Evolutionary conservation across 768 basidiomycete genomes (phyloP), one percentile per base, ranked within the genome.

Genomic region (Mycena rebaudengoi): DNA sequence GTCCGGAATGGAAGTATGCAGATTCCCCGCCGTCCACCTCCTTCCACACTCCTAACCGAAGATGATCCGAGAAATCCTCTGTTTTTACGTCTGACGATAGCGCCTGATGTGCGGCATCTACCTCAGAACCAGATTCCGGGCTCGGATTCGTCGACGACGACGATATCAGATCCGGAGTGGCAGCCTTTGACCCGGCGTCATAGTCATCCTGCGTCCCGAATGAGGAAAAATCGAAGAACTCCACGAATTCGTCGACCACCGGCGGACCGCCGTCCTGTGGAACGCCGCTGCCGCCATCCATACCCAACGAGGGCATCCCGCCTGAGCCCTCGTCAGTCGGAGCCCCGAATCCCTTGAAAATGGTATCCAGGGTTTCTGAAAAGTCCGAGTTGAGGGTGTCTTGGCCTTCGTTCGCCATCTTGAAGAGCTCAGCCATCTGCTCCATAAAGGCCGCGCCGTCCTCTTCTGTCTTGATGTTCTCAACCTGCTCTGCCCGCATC

Each of bases 1-100:
- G 83, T 54, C 76, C 76, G 26, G 81, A 66, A 66, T 85, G 82
- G 77, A 86, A 92, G 73, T 89, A 92, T 46, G 88, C 82, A 18
- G 86, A 85, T 78, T 92, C 90, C 52, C 91, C 91, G 40, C 90
- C 90, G 69, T 92, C 90, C 33, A 93, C 86, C 74, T 91, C 91
- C 71, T 86, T 86, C 80, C 86, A 87, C 53, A 84, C 74, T 45
- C 87, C 86, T 35, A 91, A 75, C 50, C 87, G 82, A 60, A 91
- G 78, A 28, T 82, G 78, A 69, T 91, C 86, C 30, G 78, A 70
- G 12, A 77, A 73, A 21, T 89, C 87, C 58, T 90, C 88, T 35
- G 75, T 78, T 78, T 88, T 87, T 35, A 74, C 76, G 69, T 87
- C 86, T 55, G 81, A 82, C 43, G 79, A 79, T 54, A 81, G 75